A percentile compares a stretch with the other conserved stretches of the same genome.
These are phyloP conservation scores for Suillus subaureus DNA, from an alignment of 768 basidiomycete genomes.

Conservation along the genomic window DNA sequence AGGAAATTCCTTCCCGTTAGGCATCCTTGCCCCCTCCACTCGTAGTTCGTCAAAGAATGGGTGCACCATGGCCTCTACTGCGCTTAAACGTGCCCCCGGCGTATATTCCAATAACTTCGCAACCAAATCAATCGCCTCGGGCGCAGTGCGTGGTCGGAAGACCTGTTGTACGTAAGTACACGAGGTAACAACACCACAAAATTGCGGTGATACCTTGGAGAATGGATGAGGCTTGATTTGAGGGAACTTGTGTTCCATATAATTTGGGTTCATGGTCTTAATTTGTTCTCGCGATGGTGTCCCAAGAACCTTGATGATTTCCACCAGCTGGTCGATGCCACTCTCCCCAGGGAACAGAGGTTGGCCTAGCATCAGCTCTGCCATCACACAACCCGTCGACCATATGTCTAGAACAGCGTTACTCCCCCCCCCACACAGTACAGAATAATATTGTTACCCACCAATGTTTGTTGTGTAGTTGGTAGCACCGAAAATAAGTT, in stretches of 20 bases:
- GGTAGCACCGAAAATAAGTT: conserved; percentile 98
- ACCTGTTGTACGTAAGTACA: conserved; percentile 55
- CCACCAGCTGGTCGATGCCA: conserved; percentile 98
- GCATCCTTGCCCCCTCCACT: conserved; percentile 89
- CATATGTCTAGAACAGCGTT: conserved; percentile 75
- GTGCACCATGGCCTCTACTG: conserved; percentile 90
- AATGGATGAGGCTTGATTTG: conserved; percentile 99
- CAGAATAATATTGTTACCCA: conserved; percentile 41
- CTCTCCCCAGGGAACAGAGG: conserved; percentile 99
- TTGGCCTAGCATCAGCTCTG: conserved; percentile 98
- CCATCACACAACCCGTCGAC: conserved; percentile 99
- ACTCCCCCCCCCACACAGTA: conserved; percentile 7
- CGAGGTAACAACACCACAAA: conserved; percentile 8
- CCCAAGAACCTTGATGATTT: conserved; percentile 99
- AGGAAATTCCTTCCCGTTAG: conserved; percentile 96
- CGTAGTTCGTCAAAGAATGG: conserved; percentile 98
- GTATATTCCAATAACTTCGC: conserved; percentile 97
- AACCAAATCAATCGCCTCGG: conserved; percentile 95
- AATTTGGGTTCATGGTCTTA: conserved; percentile 99
- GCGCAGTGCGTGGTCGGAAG: conserved; percentile 95
- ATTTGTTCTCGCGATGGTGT: conserved; percentile 99
- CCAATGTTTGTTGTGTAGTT: conserved; percentile 99
- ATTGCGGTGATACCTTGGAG: conserved; percentile 70
- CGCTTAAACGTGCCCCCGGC: conserved; percentile 88
- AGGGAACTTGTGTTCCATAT: conserved; percentile 99